Evolutionary conservation across 805 yeast species (phyloP), one percentile per base, ranked within the genome.

Genomic region (Limtongia smithiae): DNA sequence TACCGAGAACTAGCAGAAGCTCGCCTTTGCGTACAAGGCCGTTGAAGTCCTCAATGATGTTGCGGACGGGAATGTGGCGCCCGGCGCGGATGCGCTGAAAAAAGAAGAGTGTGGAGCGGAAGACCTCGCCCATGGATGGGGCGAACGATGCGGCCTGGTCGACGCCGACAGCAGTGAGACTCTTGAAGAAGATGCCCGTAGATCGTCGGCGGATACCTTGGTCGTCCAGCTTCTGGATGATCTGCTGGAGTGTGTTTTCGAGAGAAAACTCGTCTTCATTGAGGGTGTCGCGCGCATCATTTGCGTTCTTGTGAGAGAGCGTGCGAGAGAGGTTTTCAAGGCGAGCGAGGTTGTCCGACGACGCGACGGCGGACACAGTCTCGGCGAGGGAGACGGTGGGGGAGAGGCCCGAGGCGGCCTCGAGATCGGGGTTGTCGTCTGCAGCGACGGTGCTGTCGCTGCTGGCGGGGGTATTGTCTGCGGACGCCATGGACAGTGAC

Each of bases 1-100:
- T 76, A 50, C 91, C 91, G 54, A 83, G 76, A 44, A 85, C 88
- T 37, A 83, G 83, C 4, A 83, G 75, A 33, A 82, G 68, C 53
- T 81, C 81, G 44, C 87, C 90, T 40, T 83, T 68, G 68, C 76
- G 48, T 60, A 81, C 69, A 4, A 76, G 41, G 18, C 82, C 87
- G 59, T 82, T 64, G 78, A 69, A 55, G 77, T 81, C 53, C 38
- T 41, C 34, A 43, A 62, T 57, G 49, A 62, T 48, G 37, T 60
- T 42, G 22, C 66, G 47, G 20, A 50, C 58, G 41, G 58, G 62
- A 42, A 53, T 62, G 46, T 36, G 38, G 8, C 38, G 20, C 9
- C 14, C 9, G 17, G 6, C 4, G 38, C 18, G 11, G 21, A 36
- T 4, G 18, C 5, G 6, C 5, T 12, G 4, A 12, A 17, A 4